Evolutionary conservation across 768 basidiomycete species (phyloP).

Genomic region (Aureoboletus auriporus): DNA sequence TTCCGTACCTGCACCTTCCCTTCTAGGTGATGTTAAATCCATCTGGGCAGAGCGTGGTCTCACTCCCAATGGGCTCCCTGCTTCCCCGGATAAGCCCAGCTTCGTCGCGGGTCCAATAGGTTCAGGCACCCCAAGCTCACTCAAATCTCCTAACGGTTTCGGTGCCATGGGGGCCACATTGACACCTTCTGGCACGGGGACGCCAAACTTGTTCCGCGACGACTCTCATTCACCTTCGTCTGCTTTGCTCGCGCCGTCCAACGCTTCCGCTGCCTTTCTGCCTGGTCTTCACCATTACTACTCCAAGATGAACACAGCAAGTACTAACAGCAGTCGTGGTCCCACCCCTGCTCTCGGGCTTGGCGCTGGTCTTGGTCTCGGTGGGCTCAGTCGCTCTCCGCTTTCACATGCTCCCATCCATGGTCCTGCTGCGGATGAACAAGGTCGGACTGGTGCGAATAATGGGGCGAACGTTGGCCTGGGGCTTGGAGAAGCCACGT

Average conservation of each 20-base stretch:
- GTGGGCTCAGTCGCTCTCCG: conserved; percentile 29
- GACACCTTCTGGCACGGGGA: conserved; percentile 12
- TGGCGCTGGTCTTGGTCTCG: conserved; percentile 17
- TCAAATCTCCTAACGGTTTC: conserved; percentile 42
- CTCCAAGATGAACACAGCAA: conserved; percentile 42
- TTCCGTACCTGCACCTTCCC: conserved; percentile 74
- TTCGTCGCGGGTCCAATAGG: conserved; percentile 25
- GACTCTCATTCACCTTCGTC: conserved; percentile 30
- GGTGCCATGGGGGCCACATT: conserved; percentile 16
- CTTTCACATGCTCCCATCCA: conserved; percentile 27
- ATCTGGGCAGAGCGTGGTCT: conserved; percentile 70
- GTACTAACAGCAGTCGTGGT: conserved; percentile 26
- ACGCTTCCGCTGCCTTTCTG: conserved; percentile 80
- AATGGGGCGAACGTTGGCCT: conserved; percentile 14
- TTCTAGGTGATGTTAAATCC: conserved; percentile 71
- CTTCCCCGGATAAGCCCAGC: conserved; percentile 33
- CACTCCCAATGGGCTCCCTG: conserved; percentile 28
- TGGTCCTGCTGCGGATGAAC: conserved; percentile 23
- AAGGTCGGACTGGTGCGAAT: conserved; percentile 9
- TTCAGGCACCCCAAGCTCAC: conserved; percentile 49
- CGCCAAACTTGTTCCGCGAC: conserved; percentile 29
- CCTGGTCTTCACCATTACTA: conserved; percentile 69
- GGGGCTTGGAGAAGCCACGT: conserved; percentile 37
- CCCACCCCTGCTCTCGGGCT: conserved; percentile 19
- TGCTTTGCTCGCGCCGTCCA: conserved; percentile 55